phyloP scores from a whole-genome alignment of 2,329 filamentous ascomycete species.

The Ophiostoma perfectum region DNA sequence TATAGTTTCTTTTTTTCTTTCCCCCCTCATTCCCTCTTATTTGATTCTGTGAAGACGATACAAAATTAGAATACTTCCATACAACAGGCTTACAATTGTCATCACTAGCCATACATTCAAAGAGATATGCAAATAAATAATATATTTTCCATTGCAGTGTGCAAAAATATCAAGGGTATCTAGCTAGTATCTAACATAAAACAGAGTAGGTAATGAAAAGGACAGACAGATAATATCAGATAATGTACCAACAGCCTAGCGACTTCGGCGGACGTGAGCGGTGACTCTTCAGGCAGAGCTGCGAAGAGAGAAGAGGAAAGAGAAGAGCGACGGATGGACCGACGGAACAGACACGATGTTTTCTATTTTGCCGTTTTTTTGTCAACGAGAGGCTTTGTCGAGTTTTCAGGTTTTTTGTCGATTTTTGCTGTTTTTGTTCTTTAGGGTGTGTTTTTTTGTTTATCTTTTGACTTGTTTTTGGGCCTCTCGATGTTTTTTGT shows the following conservation, averaged over 20 bases:
- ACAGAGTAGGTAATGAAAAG: neutral
- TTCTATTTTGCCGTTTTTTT: slow-evolving; percentile 5
- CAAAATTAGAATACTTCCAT: neutral
- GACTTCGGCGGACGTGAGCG: neutral
- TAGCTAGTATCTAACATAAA: slow-evolving; percentile 12
- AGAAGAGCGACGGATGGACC: neutral
- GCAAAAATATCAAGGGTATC: slow-evolving; percentile 14
- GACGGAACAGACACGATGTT: neutral
- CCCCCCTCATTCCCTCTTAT: too few species aligned
- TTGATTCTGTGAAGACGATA: too few species aligned
- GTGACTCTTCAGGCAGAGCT: too few species aligned
- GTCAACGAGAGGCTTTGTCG: neutral
- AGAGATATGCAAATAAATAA: neutral
- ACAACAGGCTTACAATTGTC: neutral
- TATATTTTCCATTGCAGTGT: slow-evolving; percentile 1
- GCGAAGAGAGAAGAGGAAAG: neutral
- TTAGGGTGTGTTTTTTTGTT: neutral
- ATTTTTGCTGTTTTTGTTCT: neutral
- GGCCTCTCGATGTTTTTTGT: neutral
- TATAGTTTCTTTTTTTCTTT: too few species aligned
- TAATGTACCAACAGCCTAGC: neutral
- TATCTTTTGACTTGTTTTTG: neutral
- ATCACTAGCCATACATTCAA: too few species aligned
- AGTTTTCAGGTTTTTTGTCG: slow-evolving; percentile 8
- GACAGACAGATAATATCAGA: neutral